A percentile compares a stretch with the other conserved stretches of the same genome.
phyloP scores from a whole-genome alignment of 1,284 basidiomycete species.

The Rhodotorula sp. region DNA sequence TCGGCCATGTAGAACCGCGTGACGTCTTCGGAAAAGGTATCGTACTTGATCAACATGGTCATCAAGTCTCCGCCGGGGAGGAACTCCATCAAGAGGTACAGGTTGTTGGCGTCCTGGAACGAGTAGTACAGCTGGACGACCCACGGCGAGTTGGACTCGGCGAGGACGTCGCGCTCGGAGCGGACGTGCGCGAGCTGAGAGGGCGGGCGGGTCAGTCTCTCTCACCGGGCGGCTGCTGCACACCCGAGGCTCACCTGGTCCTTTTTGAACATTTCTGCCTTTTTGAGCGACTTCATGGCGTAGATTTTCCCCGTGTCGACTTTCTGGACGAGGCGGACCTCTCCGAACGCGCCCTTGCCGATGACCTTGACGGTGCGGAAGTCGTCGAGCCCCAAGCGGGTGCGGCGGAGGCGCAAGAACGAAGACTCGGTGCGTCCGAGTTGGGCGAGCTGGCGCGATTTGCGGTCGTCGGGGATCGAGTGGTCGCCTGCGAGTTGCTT shows the following conservation, averaged over 20 bases:
- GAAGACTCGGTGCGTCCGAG: conserved; percentile 83
- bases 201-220: background rate
- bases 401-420: conserved; percentile 83
- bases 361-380: conserved; percentile 98
- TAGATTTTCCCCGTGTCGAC: conserved; percentile 96
- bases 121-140: conserved; percentile 98
- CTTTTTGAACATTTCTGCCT: conserved; percentile 98
- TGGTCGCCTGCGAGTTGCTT: conserved; percentile 73
- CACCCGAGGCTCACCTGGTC: conserved; percentile 68
- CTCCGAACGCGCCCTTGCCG: conserved; percentile 97
- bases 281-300: conserved; percentile 98
- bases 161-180: conserved; percentile 96
- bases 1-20: conserved; percentile 99
- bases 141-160: conserved; percentile 96
- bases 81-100: conserved; percentile 99
- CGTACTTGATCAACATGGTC: conserved; percentile 99
- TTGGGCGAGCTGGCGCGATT: conserved; percentile 80
- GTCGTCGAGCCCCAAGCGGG: conserved; percentile 87
- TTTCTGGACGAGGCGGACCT: conserved; percentile 95
- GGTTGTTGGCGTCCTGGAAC: conserved; percentile 93
- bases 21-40: conserved; percentile 97
- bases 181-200: conserved; percentile 89
- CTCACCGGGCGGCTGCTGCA: too few relatives aligned
- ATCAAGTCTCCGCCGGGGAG: conserved; percentile 96
- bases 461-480: conserved; percentile 38